Evolutionary conservation across 495 filamentous ascomycete species (phyloP), one percentile per base, ranked within the genome.

Genomic region (Parathielavia appendiculata): DNA sequence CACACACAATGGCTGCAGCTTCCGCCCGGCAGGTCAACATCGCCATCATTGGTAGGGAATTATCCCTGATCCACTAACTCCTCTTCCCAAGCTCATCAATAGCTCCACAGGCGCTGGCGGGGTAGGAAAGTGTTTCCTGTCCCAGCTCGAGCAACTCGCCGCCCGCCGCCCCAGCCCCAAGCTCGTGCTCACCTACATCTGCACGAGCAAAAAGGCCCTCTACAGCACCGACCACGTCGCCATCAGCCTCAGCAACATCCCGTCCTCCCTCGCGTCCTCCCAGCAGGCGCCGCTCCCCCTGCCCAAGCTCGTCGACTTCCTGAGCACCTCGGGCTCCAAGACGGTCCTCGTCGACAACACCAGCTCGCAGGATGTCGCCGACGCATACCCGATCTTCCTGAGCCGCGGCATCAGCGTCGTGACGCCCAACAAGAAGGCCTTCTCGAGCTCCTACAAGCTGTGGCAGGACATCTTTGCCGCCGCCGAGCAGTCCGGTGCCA

Each of bases 401-500:
- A 76, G 78, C 56, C 77, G 81, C 34, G 92, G 92, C 12, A 86
- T 98, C 74, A 88, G 81, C 63, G 82, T 97, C 69, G 91, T 96
- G 35, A 97, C 93, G 0, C 91, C 93, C 14, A 98, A 96, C 79
- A 98, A 98, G 77, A 97, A 97, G 73, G 92, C 87, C 5, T 97
- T 98, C 73, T 92, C 89, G 4, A 81, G 83, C 36, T 81, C 80
- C 35, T 80, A 88, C 53, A 74, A 80, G 54, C 75, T 95, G 47
- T 98, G 91, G 90, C 77, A 88, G 60, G 80, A 83, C 47, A 96
- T 97, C 66, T 90, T 92, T 68, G 66, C 75, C 17, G 78, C 85
- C 0, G 85, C 84, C 51, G 75, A 77, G 48, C 61, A 75, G 54
- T 81, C 77, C 0, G 85, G 84, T 32, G 90, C 90, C 11, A 85